Conservation (phyloP, 768 basidiomycete species). For the Pleurotus tuoliensis region DNA sequence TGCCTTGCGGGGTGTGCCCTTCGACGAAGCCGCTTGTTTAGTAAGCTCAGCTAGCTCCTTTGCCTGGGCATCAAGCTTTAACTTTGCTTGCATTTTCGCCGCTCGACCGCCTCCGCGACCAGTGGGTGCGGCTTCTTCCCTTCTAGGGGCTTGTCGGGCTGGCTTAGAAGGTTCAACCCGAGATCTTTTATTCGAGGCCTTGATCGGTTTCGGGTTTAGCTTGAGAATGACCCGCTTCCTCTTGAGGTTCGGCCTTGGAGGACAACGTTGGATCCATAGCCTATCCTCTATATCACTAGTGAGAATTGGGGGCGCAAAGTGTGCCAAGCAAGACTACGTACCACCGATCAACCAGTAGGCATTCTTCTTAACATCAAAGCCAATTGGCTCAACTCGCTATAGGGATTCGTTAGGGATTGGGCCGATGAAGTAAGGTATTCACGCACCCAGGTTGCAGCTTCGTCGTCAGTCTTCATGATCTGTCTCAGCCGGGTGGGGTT, state of each 20-base stretch:
- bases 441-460: slow-evolving; percentile 64
- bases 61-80: slow-evolving; percentile 64
- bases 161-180: slow-evolving; percentile 13
- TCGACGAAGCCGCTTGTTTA: slow-evolving; percentile 35
- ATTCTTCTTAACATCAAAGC: slow-evolving; percentile 74
- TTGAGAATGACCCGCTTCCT: slow-evolving; percentile 30
- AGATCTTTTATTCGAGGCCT: slow-evolving; percentile 18
- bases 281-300: slow-evolving; percentile 55
- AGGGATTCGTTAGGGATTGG: background rate
- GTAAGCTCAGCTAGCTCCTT: slow-evolving; percentile 64
- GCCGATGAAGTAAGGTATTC: background rate
- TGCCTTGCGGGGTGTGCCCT: background rate
- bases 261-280: slow-evolving; percentile 80
- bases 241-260: slow-evolving; percentile 40
- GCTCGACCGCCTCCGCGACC: slow-evolving; percentile 42
- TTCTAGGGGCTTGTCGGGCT: slow-evolving; percentile 11
- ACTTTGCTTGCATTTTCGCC: slow-evolving; percentile 70
- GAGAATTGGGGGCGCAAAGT: slow-evolving; percentile 3
- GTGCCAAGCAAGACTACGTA: slow-evolving; percentile 26
- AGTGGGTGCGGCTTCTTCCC: slow-evolving; percentile 4
- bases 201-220: slow-evolving; percentile 5
- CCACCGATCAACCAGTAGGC: slow-evolving; percentile 86
- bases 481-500: slow-evolving; percentile 65
- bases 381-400: slow-evolving; percentile 82
- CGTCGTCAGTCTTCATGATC: slow-evolving; percentile 78